Evolutionary conservation across 2,329 filamentous ascomycete species (phyloP).

Genomic region (Fusarium fracticaudum): DNA sequence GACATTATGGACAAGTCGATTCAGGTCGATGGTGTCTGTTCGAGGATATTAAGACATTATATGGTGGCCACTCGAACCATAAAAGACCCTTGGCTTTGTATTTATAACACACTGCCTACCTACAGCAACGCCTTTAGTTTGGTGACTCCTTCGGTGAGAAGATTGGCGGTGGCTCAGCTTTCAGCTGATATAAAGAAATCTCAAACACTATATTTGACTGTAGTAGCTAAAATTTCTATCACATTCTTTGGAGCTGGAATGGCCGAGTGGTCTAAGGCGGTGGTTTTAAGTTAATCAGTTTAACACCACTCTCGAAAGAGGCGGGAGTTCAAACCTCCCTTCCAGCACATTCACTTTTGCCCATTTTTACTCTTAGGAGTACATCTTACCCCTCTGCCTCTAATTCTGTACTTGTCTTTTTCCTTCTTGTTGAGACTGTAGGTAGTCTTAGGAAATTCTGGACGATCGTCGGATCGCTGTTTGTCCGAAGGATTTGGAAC

Average conservation of each 20-base stretch:
- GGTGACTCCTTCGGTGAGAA: constrained; percentile 32
- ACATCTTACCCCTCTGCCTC: background rate
- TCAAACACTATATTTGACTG: rapidly evolving
- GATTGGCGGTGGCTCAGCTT: constrained; percentile 12
- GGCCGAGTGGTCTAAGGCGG: constrained; percentile 6
- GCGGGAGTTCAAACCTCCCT: constrained; percentile 7
- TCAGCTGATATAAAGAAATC: background rate
- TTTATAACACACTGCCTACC: background rate
- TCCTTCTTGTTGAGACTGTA: background rate
- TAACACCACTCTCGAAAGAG: constrained; percentile 9
- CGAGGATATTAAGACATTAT: too few relatives aligned
- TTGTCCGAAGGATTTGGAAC: background rate
- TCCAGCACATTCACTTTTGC: background rate
- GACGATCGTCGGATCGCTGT: background rate
- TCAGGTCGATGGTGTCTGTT: background rate
- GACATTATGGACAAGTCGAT: constrained; percentile 21
- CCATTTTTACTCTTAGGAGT: background rate
- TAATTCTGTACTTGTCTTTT: background rate
- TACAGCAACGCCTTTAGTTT: background rate
- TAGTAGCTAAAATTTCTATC: background rate
- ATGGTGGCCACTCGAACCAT: background rate
- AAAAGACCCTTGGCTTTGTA: background rate
- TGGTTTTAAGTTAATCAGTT: background rate
- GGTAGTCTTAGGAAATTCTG: background rate
- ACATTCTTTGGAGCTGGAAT: constrained; percentile 1